Conservation (phyloP, 2,329 filamentous ascomycete genomes). For the Penicillium decumbens region DNA sequence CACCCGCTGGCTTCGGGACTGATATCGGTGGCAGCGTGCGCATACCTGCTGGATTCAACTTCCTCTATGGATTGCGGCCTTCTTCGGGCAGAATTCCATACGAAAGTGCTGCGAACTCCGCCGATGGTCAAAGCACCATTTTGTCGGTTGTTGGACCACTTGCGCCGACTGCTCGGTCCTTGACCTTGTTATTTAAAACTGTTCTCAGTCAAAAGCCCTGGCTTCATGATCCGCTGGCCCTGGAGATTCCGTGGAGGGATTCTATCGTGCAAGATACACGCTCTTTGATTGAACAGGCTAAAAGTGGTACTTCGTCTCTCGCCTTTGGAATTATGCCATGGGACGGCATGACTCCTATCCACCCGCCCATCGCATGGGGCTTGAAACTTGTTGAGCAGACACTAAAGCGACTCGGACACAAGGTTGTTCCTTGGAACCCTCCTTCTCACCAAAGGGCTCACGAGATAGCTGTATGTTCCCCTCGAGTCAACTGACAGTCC, state of each 20-base stretch:
- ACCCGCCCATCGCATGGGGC: conserved; percentile 56
- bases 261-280: conserved; percentile 36
- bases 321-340: conserved; percentile 53
- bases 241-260: conserved; percentile 62
- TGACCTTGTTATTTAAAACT: conserved; percentile 54
- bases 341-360: conserved; percentile 49
- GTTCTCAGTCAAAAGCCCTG: conserved; percentile 59
- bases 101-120: conserved; percentile 57
- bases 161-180: conserved; percentile 50
- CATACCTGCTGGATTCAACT: conserved; percentile 58
- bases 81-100: conserved; percentile 52
- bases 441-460: conserved; percentile 45
- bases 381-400: conserved; percentile 49
- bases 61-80: conserved; percentile 54
- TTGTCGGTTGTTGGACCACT: conserved; percentile 62
- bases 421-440: conserved; percentile 56
- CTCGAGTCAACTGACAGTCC: neutral
- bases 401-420: conserved; percentile 52
- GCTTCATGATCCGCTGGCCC: conserved; percentile 61
- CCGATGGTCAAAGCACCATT: conserved; percentile 61
- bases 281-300: conserved; percentile 39
- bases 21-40: conserved; percentile 56
- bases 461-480: conserved; percentile 39
- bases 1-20: conserved; percentile 55
- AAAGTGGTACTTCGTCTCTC: conserved; percentile 37